Evolutionary conservation across 345 rosid species (phyloP).

Genomic region (Melaleuca quinquenervia): DNA sequence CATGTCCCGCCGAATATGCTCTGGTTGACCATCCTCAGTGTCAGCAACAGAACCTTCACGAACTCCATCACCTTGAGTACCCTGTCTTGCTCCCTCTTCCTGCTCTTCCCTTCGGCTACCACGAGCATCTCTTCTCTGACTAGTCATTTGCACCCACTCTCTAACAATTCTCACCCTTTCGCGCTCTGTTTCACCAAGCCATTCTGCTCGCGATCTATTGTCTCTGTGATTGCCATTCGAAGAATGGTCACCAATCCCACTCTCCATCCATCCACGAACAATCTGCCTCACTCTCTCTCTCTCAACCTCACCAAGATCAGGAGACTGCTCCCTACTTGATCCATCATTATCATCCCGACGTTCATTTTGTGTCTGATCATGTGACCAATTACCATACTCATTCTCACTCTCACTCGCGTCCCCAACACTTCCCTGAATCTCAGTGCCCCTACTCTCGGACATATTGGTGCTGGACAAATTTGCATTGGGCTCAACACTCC

Average conservation of each 20-base stretch:
- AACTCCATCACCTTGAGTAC: constrained; percentile 35
- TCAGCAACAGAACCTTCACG: constrained; percentile 45
- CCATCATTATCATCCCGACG: constrained; percentile 38
- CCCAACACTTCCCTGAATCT: constrained; percentile 57
- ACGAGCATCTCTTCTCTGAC: constrained; percentile 80
- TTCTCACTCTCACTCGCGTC: constrained; percentile 80
- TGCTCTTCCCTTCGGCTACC: constrained; percentile 61
- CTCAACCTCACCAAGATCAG: constrained; percentile 87
- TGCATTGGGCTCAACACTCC: constrained; percentile 44
- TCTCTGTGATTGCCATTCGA: constrained; percentile 51
- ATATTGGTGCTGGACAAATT: constrained; percentile 32
- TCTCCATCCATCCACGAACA: constrained; percentile 91
- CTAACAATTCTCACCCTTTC: constrained; percentile 96
- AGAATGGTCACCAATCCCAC: constrained; percentile 57
- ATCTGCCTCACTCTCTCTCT: constrained; percentile 97
- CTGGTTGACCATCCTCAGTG: constrained; percentile 68
- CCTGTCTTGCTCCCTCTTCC: constrained; percentile 6
- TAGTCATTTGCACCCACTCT: constrained; percentile 95
- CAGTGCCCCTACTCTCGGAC: constrained; percentile 53
- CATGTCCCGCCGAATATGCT: constrained; percentile 60
- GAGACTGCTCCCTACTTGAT: constrained; percentile 90
- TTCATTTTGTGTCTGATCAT: constrained; percentile 45
- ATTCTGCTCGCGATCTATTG: constrained; percentile 66
- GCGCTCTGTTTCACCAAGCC: constrained; percentile 97
- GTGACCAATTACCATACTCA: constrained; percentile 75